Conservation (phyloP, 2,329 filamentous ascomycete genomes). For the Aspergillus sp. region DNA sequence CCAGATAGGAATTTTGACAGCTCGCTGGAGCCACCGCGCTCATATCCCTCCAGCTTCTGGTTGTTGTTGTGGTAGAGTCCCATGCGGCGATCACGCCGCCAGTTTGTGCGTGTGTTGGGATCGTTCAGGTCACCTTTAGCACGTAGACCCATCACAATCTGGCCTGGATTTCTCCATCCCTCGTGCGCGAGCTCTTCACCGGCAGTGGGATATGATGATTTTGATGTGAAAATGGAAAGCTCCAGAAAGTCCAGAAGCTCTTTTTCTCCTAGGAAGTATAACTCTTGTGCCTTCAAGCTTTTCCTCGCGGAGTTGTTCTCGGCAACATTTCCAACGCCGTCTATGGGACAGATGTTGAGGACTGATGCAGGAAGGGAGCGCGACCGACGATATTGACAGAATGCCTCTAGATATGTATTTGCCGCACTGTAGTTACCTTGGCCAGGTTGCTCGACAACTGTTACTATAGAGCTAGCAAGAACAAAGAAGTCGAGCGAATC, state of each 20-base stretch:
- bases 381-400: conserved; percentile 8
- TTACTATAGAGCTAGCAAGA: conserved; percentile 1
- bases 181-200: no score
- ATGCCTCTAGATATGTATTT: conserved; percentile 9
- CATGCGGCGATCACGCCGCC: background rate
- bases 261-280: background rate
- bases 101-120: background rate
- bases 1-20: background rate
- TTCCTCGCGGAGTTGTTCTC: background rate
- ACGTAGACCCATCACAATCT: background rate
- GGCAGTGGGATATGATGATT: background rate
- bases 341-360: conserved; percentile 1
- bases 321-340: conserved; percentile 1
- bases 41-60: background rate
- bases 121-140: background rate
- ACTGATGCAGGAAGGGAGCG: conserved; percentile 1
- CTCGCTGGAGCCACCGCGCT: background rate
- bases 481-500: conserved; percentile 5
- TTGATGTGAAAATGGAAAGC: background rate
- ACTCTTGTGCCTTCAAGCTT: background rate
- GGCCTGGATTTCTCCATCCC: background rate
- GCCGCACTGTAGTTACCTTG: conserved; percentile 11
- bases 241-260: background rate
- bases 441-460: background rate
- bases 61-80: background rate